Percentiles rank a stretch among this genome's conserved stretches.
phyloP scores from a whole-genome alignment of 441 rosid genomes.

The Populus tomentosa region DNA sequence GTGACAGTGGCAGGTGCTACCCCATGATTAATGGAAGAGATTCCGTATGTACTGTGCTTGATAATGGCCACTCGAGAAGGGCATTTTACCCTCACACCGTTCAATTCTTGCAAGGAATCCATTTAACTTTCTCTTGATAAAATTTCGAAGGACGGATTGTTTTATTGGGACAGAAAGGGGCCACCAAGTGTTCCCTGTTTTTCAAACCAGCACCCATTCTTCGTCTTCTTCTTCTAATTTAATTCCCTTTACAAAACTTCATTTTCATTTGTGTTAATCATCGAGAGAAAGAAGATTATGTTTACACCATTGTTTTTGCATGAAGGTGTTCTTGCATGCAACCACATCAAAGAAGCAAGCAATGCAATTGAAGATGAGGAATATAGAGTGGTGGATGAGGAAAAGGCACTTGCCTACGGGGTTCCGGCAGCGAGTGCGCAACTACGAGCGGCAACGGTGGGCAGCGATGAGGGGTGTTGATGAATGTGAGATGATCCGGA shows the following conservation, averaged over 20 bases:
- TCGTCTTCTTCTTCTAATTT: too few species aligned
- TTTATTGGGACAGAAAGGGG: too few species aligned
- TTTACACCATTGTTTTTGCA: neutral
- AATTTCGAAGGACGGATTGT: too few species aligned
- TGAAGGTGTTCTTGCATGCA: conserved; percentile 82
- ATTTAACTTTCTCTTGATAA: too few species aligned
- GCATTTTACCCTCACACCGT: too few species aligned
- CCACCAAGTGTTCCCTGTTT: too few species aligned
- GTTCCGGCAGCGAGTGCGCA: conserved; percentile 78
- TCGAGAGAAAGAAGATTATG: neutral
- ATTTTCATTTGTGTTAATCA: too few species aligned
- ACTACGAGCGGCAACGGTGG: conserved; percentile 90
- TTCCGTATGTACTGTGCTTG: neutral
- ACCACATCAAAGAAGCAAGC: conserved; percentile 95
- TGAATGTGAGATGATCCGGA: conserved; percentile 77
- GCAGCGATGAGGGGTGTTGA: conserved; percentile 96
- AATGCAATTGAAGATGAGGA: conserved; percentile 95
- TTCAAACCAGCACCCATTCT: too few species aligned
- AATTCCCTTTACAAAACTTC: too few species aligned
- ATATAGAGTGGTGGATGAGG: conserved; percentile 98
- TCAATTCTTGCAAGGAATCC: neutral
- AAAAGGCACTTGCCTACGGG: conserved; percentile 72
- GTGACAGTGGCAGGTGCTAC: neutral
- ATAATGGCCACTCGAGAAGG: neutral
- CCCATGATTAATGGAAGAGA: neutral